phyloP scores from a whole-genome alignment of 345 rosid species.

The Rhodamnia argentea region DNA sequence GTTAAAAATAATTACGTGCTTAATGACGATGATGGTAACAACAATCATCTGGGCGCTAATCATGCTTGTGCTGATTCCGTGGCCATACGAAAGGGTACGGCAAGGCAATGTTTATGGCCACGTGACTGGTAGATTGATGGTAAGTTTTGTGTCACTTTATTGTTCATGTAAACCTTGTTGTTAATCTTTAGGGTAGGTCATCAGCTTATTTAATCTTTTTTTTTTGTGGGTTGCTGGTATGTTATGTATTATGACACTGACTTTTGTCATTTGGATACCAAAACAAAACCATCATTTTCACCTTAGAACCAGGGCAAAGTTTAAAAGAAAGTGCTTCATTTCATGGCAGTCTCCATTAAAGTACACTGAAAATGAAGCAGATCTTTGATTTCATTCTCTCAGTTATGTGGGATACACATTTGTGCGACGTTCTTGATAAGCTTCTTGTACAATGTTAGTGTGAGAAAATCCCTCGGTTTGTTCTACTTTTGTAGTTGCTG shows the following conservation, averaged over 20 bases:
- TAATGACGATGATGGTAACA: constrained; percentile 35
- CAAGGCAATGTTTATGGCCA: constrained; percentile 50
- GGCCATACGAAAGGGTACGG: constrained; percentile 36
- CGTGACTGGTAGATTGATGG: constrained; percentile 47
- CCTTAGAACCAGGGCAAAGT: not conserved
- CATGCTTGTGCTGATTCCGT: constrained; percentile 35
- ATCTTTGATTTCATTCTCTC: not conserved
- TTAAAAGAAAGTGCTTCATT: not conserved
- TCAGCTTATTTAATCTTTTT: not conserved
- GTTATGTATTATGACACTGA: not conserved
- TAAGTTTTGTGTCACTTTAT: constrained; percentile 1
- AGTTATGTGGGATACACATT: not conserved
- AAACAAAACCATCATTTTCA: not conserved
- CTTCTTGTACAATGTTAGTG: not conserved
- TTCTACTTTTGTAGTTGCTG: not conserved
- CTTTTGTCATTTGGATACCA: not conserved
- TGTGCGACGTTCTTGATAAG: not conserved
- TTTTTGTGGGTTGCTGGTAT: not conserved
- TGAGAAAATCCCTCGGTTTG: not conserved
- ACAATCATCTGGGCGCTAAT: constrained; percentile 32
- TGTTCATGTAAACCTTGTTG: not conserved
- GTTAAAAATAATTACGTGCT: constrained; percentile 30
- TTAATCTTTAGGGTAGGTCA: not conserved
- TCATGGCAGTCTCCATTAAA: not conserved
- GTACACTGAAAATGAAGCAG: not conserved